A percentile compares a stretch with the other conserved stretches of the same genome.
phyloP scores from a whole-genome alignment of 805 yeast species.

The Metschnikowia lachancei region DNA sequence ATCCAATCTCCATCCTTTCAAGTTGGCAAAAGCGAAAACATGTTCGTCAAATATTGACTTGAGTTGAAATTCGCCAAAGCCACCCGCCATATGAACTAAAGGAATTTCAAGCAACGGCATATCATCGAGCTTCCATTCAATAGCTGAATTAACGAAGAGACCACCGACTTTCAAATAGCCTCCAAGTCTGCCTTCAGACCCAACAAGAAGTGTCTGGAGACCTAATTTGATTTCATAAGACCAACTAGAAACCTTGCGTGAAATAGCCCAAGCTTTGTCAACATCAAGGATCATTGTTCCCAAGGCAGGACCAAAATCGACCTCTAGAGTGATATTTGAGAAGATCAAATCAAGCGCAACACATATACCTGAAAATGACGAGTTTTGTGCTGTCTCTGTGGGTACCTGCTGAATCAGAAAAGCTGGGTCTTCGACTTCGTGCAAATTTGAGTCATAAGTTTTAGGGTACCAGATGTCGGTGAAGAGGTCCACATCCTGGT shows the following conservation, averaged over 20 bases:
- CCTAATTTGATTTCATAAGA: constrained; percentile 69
- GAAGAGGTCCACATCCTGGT: constrained; percentile 82
- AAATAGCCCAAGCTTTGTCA: constrained; percentile 64
- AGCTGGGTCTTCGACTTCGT: neutral
- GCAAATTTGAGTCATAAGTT: neutral
- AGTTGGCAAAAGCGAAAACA: constrained; percentile 64
- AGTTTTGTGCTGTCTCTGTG: neutral
- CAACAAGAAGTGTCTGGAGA: constrained; percentile 48
- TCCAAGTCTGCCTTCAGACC: constrained; percentile 76
- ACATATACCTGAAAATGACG: constrained; percentile 52
- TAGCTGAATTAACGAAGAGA: constrained; percentile 57
- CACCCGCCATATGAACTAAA: constrained; percentile 57
- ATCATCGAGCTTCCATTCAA: constrained; percentile 59
- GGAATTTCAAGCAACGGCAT: constrained; percentile 56
- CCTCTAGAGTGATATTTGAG: constrained; percentile 48
- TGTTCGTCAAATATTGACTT: constrained; percentile 83
- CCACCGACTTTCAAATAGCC: constrained; percentile 57
- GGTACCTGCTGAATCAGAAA: constrained; percentile 7
- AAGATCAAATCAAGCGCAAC: constrained; percentile 66
- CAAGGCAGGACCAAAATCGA: constrained; percentile 81
- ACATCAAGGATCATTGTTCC: constrained; percentile 60
- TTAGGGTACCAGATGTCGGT: constrained; percentile 75
- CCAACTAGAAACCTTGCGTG: constrained; percentile 65
- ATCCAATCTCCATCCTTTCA: constrained; percentile 48
- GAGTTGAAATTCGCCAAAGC: constrained; percentile 52